Evolutionary conservation across 768 basidiomycete genomes (phyloP).

Genomic region (Rossbeevera mucosa): DNA sequence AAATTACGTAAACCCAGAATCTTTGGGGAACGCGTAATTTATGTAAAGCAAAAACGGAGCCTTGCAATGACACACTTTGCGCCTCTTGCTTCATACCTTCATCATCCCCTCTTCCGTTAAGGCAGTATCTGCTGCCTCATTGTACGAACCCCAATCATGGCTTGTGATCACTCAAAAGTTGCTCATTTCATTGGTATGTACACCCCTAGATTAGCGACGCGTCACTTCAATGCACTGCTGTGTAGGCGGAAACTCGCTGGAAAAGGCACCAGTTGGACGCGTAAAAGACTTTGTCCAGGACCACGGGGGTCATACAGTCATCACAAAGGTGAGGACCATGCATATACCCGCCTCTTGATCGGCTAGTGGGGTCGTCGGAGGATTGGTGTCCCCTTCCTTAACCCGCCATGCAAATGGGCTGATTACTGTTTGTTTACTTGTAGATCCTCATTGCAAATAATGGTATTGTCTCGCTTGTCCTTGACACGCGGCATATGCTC

Average conservation of each 20-base stretch:
- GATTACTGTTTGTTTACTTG: neutral
- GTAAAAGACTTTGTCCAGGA: conserved; percentile 88
- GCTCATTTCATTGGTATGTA: conserved; percentile 58
- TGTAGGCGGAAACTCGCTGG: conserved; percentile 90
- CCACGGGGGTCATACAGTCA: conserved; percentile 95
- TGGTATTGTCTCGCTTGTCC: conserved; percentile 41
- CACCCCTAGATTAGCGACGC: neutral
- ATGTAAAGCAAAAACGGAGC: conserved; percentile 16
- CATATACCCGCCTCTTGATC: conserved; percentile 14
- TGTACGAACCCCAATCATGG: too few relatives aligned
- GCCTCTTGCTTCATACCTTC: conserved; percentile 19
- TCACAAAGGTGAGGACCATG: conserved; percentile 75
- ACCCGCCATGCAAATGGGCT: neutral
- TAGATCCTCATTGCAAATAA: conserved; percentile 99
- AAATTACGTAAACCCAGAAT: conserved; percentile 30
- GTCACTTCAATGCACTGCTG: conserved; percentile 8
- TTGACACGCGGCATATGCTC: conserved; percentile 19
- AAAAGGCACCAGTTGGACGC: conserved; percentile 71
- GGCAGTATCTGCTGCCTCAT: conserved; percentile 5
- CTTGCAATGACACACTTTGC: conserved; percentile 8
- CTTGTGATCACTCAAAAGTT: conserved; percentile 56
- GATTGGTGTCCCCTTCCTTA: neutral
- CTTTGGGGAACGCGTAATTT: conserved; percentile 27
- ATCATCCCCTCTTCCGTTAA: conserved; percentile 10
- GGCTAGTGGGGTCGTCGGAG: conserved; percentile 2